phyloP scores from a whole-genome alignment of 345 rosid species.

The Citrus mangshanensis region DNA sequence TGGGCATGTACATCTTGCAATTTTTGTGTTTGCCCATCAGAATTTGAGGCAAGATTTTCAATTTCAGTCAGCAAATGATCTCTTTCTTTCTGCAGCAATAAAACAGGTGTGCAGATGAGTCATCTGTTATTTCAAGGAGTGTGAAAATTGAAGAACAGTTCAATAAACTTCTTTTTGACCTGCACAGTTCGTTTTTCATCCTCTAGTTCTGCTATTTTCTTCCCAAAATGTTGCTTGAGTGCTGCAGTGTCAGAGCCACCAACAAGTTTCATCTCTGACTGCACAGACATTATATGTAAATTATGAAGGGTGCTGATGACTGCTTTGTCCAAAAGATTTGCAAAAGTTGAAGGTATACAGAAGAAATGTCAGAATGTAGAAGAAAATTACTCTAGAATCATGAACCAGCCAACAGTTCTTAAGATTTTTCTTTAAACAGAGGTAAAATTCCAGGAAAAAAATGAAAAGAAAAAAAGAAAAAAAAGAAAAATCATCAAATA shows the following conservation, averaged over 20 bases:
- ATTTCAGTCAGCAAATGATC: conserved; percentile 80
- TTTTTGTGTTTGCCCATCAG: conserved; percentile 88
- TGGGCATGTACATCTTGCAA: conserved; percentile 80
- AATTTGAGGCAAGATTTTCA: conserved; percentile 71
- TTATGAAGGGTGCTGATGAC: not conserved
- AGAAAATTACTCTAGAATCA: not conserved
- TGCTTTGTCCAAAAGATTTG: not conserved
- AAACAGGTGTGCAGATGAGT: conserved; percentile 10
- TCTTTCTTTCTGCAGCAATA: conserved; percentile 76
- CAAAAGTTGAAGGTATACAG: not conserved
- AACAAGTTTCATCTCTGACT: conserved; percentile 94
- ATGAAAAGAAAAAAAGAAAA: not conserved
- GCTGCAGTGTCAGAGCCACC: conserved; percentile 68
- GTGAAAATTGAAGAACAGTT: conserved; percentile 5
- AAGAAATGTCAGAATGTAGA: not conserved
- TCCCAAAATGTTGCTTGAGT: conserved; percentile 92
- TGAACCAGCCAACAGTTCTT: not conserved
- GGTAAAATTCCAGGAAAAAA: not conserved
- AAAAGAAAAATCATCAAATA: not conserved
- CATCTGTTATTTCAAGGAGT: not conserved
- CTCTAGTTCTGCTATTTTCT: conserved; percentile 85
- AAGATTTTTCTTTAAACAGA: not conserved
- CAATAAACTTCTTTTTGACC: conserved; percentile 34
- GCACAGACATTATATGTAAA: conserved; percentile 22
- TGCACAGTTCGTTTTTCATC: conserved; percentile 88